Conservation (phyloP, 352 stramenopile genomes). For the Sclerospora graminicola region DNA sequence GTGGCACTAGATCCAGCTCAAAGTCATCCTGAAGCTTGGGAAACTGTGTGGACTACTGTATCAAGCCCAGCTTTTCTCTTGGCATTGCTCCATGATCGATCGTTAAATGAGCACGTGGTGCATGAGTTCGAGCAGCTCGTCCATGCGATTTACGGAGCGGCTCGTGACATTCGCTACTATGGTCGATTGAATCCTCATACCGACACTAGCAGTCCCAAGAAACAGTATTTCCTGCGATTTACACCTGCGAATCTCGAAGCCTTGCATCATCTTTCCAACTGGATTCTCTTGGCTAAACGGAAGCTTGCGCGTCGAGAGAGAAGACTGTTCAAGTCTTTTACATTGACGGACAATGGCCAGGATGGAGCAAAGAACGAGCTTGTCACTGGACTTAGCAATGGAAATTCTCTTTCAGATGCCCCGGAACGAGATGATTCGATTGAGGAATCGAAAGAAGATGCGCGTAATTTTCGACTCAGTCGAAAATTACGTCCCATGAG, state of each 20-base stretch:
- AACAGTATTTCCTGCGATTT: conserved; percentile 18
- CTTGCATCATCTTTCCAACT: conserved; percentile 67
- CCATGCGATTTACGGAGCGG: conserved; percentile 31
- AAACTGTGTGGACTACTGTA: conserved; percentile 27
- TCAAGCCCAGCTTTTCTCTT: conserved; percentile 63
- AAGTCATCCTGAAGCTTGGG: conserved; percentile 23
- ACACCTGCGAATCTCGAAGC: conserved; percentile 64
- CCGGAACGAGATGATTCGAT: conserved; percentile 19
- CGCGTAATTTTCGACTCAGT: conserved; percentile 49
- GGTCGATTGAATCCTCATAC: conserved; percentile 31
- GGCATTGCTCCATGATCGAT: conserved; percentile 33
- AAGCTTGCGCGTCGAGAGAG: conserved; percentile 51
- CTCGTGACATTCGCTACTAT: conserved; percentile 34
- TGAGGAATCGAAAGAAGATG: conserved; percentile 22
- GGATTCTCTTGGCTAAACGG: conserved; percentile 66
- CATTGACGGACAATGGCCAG: conserved; percentile 6
- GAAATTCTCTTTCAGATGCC: conserved; percentile 20
- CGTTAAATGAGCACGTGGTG: conserved; percentile 31
- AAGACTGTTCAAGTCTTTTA: conserved; percentile 6
- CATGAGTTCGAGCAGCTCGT: conserved; percentile 54
- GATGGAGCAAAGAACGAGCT: conserved; percentile 37
- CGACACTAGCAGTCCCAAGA: background rate
- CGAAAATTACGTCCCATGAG: conserved; percentile 73
- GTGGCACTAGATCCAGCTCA: conserved; percentile 21
- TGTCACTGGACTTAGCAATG: conserved; percentile 26